These are phyloP conservation scores for Rhizomucor miehei DNA, from an alignment of 371 early-diverging fungal genomes.

Conservation along the genomic window DNA sequence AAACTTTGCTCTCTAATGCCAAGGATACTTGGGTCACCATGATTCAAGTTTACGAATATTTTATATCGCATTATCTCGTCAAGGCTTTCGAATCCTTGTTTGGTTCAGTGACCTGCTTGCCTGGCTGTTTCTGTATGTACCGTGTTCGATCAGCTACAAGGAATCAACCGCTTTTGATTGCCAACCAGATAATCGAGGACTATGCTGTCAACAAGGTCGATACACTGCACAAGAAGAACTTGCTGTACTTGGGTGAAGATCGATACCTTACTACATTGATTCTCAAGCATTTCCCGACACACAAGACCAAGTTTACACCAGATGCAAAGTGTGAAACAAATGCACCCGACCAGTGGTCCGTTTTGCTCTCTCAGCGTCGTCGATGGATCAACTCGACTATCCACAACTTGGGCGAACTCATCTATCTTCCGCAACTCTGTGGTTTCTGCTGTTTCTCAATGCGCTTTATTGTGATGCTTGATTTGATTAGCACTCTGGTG, in stretches of 20 bases:
- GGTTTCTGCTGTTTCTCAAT: constrained; percentile 96
- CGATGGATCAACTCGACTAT: constrained; percentile 98
- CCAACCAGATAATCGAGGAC: constrained; percentile 88
- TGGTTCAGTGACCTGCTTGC: constrained; percentile 89
- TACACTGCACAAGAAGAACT: constrained; percentile 95
- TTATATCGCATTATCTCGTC: constrained; percentile 82
- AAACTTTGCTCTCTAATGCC: constrained; percentile 83
- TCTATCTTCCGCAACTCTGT: constrained; percentile 82
- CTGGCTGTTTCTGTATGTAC: constrained; percentile 95
- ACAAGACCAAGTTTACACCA: constrained; percentile 92
- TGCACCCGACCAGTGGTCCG: constrained; percentile 91
- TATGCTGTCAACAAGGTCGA: constrained; percentile 94
- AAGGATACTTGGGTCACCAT: constrained; percentile 90
- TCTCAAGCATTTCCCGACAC: constrained; percentile 95
- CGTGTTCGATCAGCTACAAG: constrained; percentile 80
- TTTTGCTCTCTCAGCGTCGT: constrained; percentile 93
- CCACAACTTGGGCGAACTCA: constrained; percentile 90
- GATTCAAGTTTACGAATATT: constrained; percentile 91
- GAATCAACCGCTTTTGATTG: constrained; percentile 86
- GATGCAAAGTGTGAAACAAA: constrained; percentile 93
- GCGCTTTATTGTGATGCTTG: constrained; percentile 92
- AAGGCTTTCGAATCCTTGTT: constrained; percentile 88
- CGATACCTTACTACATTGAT: constrained; percentile 95
- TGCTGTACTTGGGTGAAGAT: constrained; percentile 80
- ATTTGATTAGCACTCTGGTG: constrained; percentile 86